Conservation (phyloP, 2,329 filamentous ascomycete genomes). For the Shiraia sp. region DNA sequence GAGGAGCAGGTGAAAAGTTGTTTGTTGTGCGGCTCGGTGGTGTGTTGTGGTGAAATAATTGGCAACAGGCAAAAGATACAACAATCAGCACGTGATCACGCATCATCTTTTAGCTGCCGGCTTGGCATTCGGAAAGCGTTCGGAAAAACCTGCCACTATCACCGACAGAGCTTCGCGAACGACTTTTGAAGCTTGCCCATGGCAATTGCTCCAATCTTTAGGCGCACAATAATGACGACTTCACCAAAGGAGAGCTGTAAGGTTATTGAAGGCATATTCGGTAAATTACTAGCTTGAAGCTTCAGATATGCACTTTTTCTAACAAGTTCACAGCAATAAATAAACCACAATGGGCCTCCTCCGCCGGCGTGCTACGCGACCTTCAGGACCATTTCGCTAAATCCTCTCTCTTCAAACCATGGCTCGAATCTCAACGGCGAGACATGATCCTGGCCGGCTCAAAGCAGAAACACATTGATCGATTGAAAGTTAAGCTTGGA, state of each 20-base stretch:
- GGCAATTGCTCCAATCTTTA: conserved; percentile 19
- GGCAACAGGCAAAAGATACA: conserved; percentile 11
- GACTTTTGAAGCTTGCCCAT: too few species aligned
- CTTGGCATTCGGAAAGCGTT: conserved; percentile 20
- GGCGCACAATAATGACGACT: conserved; percentile 28
- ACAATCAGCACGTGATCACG: conserved; percentile 19
- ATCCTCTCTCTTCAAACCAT: conserved; percentile 77
- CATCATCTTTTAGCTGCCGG: conserved; percentile 14
- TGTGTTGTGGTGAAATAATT: not conserved
- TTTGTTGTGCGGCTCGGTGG: too few species aligned
- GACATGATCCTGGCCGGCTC: conserved; percentile 58
- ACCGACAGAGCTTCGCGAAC: too few species aligned
- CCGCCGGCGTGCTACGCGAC: conserved; percentile 87
- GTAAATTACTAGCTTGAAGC: too few species aligned
- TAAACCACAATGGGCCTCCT: conserved; percentile 85
- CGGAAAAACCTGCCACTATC: conserved; percentile 7
- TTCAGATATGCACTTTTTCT: too few species aligned
- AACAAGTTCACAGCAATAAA: conserved; percentile 74
- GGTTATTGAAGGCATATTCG: conserved; percentile 66
- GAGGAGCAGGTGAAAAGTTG: not conserved
- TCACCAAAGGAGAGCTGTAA: conserved; percentile 42
- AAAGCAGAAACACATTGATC: conserved; percentile 59
- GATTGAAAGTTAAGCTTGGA: conserved; percentile 80
- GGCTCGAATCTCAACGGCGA: conserved; percentile 67
- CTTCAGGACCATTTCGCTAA: conserved; percentile 83